A percentile compares a stretch with the other conserved stretches of the same genome.
Evolutionary conservation across 2,329 filamentous ascomycete genomes (phyloP).

Genomic region (Colletotrichum musicola): DNA sequence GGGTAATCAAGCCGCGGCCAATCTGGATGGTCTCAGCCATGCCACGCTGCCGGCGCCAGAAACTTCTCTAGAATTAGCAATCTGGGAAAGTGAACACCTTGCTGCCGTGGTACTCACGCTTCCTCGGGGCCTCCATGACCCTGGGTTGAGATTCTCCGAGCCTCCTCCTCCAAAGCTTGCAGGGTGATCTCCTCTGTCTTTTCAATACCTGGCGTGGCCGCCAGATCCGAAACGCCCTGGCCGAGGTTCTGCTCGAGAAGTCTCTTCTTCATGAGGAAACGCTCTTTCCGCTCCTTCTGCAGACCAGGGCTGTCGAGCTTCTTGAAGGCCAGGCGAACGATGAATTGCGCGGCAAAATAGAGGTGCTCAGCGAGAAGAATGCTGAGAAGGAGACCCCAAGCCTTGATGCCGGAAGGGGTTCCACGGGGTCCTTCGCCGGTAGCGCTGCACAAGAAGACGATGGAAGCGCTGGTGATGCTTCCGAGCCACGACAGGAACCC

Average conservation of each 20-base stretch:
- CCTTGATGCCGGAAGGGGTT: constrained; percentile 77
- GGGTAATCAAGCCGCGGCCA: constrained; percentile 67
- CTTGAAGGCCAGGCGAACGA: constrained; percentile 78
- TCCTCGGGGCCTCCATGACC: constrained; percentile 66
- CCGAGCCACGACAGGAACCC: constrained; percentile 95
- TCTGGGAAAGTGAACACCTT: background rate
- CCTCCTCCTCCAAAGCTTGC: constrained; percentile 74
- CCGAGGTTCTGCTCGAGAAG: constrained; percentile 81
- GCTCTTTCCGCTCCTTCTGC: constrained; percentile 85
- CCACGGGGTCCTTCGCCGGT: constrained; percentile 75
- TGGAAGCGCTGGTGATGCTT: constrained; percentile 85
- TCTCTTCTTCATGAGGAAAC: constrained; percentile 83
- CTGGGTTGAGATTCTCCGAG: constrained; percentile 61
- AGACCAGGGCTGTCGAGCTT: constrained; percentile 89
- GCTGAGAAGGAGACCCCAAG: constrained; percentile 83
- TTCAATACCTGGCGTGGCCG: constrained; percentile 60
- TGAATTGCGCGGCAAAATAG: constrained; percentile 83
- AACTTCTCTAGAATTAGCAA: constrained; percentile 53
- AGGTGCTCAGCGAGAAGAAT: constrained; percentile 91
- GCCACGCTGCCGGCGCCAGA: constrained; percentile 73
- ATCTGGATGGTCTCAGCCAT: constrained; percentile 69
- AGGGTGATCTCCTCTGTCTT: constrained; percentile 74
- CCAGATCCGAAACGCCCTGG: constrained; percentile 64
- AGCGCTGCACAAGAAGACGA: constrained; percentile 94
- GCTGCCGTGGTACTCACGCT: constrained; percentile 52